Base-by-base conservation (phyloP, 129 eudicot species). In the Flaveria brownii region DNA sequence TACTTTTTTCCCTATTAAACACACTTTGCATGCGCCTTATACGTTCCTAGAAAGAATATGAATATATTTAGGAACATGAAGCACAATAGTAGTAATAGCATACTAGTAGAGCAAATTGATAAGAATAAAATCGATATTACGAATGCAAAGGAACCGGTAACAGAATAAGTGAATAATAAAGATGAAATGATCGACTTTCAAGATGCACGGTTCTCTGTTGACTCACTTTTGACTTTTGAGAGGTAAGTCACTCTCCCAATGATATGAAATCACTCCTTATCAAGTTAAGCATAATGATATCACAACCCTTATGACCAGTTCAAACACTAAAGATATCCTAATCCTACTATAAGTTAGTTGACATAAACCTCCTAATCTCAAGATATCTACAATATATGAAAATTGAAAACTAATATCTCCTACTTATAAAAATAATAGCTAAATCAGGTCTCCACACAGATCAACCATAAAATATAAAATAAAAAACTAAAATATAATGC, bases 11-110 rank as follows among this genome's bases (percentile, higher is more conserved):
- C 70, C 96, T 86, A 75, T 93, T 90, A 71, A 93, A 93, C 61
- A 88, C 95, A 74, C 93, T 90, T 68, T 90, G 98, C 97, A 93
- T 93, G 30, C 98, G 91, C 72, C 97, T 85, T 50, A 93, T 87
- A 5, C 97, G 92, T 78, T 90, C 98, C 98, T 93, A 66, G 17
- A 61, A 77, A 79, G 11, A 49, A 13, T 17, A 56, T 10, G 11
- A 9, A 69, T 47, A 54, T 12, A 15, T n/a, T 56, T 33, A 56
- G 47, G 11, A 25, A 39, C 9, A 66, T 14, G 60, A 22, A 25
- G 12, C 22, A 47, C 39, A 60, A 23, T 0, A 11, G 45, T 14
- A 28, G 42, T 62, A 6, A 17, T 16, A 0, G 39, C 13, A 60
- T 23, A 23, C 64, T 51, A 51, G 57, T 8, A 45, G 57, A 60